Evolutionary conservation across 768 basidiomycete genomes (phyloP).

Genomic region (Pisolithus marmoratus): DNA sequence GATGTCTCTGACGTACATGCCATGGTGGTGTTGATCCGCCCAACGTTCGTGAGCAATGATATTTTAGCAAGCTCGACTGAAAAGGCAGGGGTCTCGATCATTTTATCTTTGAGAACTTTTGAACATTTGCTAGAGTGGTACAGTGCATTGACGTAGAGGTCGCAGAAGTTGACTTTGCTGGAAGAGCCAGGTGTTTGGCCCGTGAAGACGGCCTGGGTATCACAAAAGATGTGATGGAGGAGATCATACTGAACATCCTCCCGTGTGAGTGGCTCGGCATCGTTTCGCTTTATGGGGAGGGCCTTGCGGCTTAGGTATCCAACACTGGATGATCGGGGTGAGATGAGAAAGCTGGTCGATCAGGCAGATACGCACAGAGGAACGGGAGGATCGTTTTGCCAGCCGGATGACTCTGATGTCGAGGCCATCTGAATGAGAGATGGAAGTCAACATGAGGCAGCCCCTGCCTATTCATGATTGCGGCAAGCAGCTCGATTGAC

Average conservation of each 20-base stretch:
- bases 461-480: conserved; percentile 16
- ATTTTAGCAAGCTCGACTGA: conserved; percentile 78
- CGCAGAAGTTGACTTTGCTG: conserved; percentile 64
- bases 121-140: conserved; percentile 81
- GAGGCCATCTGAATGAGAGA: conserved; percentile 41
- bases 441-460: conserved; percentile 26
- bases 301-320: conserved; percentile 58
- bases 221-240: conserved; percentile 71
- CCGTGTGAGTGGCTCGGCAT: conserved; percentile 77
- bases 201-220: conserved; percentile 66
- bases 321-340: conserved; percentile 30
- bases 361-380: conserved; percentile 43
- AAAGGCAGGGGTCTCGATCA: conserved; percentile 75
- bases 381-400: conserved; percentile 44
- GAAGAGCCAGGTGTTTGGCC: conserved; percentile 46
- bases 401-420: conserved; percentile 34
- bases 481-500: conserved; percentile 11
- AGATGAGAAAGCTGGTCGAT: not conserved
- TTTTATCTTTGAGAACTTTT: conserved; percentile 83
- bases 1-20: conserved; percentile 50
- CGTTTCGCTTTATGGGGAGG: conserved; percentile 74
- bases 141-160: conserved; percentile 78
- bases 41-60: conserved; percentile 81
- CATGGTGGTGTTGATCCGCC: conserved; percentile 89
- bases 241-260: conserved; percentile 86